phyloP scores from a whole-genome alignment of 164 flowering plant species.

The Umbellularia californica region DNA sequence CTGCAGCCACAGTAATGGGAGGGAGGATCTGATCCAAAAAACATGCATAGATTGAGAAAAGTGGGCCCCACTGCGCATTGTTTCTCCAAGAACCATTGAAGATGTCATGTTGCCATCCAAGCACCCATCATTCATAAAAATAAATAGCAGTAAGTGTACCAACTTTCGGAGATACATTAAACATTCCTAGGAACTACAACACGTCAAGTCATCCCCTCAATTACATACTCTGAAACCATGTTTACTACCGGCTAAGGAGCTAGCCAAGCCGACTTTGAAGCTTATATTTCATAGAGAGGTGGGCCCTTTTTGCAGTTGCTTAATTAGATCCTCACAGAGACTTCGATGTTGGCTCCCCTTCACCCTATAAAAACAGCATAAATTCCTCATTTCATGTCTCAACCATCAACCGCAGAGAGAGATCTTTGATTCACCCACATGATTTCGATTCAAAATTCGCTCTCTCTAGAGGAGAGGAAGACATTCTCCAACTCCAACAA shows the following conservation, averaged over 20 bases:
- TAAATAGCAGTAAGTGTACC: too few relatives aligned
- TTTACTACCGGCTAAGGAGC: background rate
- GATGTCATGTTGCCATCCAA: too few relatives aligned
- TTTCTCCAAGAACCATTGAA: too few relatives aligned
- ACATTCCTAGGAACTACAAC: too few relatives aligned
- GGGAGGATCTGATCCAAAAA: too few relatives aligned
- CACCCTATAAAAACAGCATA: slow-evolving; percentile 31
- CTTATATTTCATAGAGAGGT: slow-evolving; percentile 19
- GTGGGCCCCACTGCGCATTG: too few relatives aligned
- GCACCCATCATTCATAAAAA: too few relatives aligned
- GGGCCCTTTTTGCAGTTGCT: slow-evolving; percentile 35
- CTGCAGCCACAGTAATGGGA: too few relatives aligned
- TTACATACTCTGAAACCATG: too few relatives aligned
- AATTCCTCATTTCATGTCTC: slow-evolving; percentile 10
- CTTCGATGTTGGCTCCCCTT: slow-evolving; percentile 5
- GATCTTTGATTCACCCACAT: slow-evolving; percentile 16
- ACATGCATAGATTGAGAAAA: too few relatives aligned
- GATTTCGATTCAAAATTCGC: slow-evolving; percentile 52
- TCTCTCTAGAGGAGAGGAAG: slow-evolving; percentile 20
- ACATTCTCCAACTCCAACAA: slow-evolving; percentile 8
- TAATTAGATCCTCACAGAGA: slow-evolving; percentile 30
- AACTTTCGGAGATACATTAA: too few relatives aligned
- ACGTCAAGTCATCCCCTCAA: too few relatives aligned
- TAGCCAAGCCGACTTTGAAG: background rate
- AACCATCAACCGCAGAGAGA: background rate